A percentile compares a stretch with the other conserved stretches of the same genome.
These are phyloP conservation scores for Russula vinacea DNA, from an alignment of 768 basidiomycete genomes.

Conservation along the genomic window DNA sequence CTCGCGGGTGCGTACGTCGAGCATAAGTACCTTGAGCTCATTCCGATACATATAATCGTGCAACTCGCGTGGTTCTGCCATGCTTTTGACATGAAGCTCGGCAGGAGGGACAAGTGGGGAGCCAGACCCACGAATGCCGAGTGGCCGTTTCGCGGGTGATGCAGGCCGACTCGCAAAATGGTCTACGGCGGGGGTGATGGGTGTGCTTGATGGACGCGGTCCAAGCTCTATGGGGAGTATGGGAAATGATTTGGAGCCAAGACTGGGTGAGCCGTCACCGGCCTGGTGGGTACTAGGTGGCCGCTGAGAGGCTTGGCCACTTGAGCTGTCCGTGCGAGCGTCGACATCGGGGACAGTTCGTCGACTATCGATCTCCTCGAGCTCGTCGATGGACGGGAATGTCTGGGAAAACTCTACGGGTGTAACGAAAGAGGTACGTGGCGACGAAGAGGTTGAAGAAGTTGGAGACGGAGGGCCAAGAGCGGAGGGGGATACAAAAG, in stretches of 20 bases:
- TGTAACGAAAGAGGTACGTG: slow-evolving; percentile 42
- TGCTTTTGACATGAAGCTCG: slow-evolving; percentile 32
- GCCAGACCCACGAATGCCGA: slow-evolving; percentile 45
- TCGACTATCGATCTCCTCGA: slow-evolving; percentile 55
- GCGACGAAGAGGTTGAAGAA: slow-evolving; percentile 65
- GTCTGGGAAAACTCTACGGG: slow-evolving; percentile 58
- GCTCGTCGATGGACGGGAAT: slow-evolving; percentile 78
- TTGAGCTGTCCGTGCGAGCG: slow-evolving; percentile 37
- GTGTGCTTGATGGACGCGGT: slow-evolving; percentile 66
- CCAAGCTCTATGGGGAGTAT: slow-evolving; percentile 46
- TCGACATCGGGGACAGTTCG: slow-evolving; percentile 48
- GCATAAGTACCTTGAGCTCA: slow-evolving; percentile 66
- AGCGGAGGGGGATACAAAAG: slow-evolving; percentile 64
- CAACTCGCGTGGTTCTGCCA: slow-evolving; percentile 34
- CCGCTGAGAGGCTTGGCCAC: slow-evolving; percentile 19
- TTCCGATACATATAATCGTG: slow-evolving; percentile 45
- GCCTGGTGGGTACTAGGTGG: slow-evolving; percentile 34
- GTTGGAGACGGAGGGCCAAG: slow-evolving; percentile 76
- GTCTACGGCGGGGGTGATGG: slow-evolving; percentile 56
- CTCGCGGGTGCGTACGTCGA: slow-evolving; percentile 78
- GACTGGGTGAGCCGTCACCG: slow-evolving; percentile 19
- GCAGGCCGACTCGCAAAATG: slow-evolving; percentile 60
- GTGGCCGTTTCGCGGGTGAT: slow-evolving; percentile 40
- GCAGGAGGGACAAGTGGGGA: slow-evolving; percentile 38
- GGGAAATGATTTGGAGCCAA: slow-evolving; percentile 39